Conservation (phyloP, 345 rosid genomes). For the Camelina sativa region DNA sequence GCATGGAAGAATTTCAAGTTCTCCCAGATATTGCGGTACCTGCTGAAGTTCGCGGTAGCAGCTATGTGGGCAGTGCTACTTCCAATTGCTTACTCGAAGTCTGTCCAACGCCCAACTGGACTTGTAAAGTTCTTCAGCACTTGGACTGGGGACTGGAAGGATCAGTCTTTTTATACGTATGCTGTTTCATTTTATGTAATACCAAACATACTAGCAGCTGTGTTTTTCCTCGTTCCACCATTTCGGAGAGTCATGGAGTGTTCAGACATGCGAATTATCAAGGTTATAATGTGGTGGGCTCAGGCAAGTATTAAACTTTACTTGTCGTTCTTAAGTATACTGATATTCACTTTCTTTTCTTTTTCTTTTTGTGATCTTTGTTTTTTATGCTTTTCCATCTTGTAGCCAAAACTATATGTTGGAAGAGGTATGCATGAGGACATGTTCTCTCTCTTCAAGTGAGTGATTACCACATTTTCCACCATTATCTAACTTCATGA, state of each 20-base stretch:
- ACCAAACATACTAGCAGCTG: slow-evolving; percentile 75
- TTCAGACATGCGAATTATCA: slow-evolving; percentile 70
- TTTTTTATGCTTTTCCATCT: slow-evolving; percentile 29
- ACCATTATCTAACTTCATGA: slow-evolving; percentile 6
- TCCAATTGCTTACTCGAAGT: slow-evolving; percentile 76
- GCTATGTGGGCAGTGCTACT: slow-evolving; percentile 85
- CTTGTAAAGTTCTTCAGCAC: slow-evolving; percentile 66
- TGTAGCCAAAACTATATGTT: slow-evolving; percentile 90
- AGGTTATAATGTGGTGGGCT: slow-evolving; percentile 96
- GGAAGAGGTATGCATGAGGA: slow-evolving; percentile 99
- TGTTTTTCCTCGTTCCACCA: slow-evolving; percentile 77
- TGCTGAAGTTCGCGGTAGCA: slow-evolving; percentile 77
- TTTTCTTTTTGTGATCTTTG: slow-evolving; percentile 15
- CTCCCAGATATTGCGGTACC: slow-evolving; percentile 75
- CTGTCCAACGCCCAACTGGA: slow-evolving; percentile 78
- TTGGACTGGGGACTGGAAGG: slow-evolving; percentile 73
- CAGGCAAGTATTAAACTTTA: slow-evolving; percentile 62
- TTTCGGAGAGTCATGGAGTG: slow-evolving; percentile 79
- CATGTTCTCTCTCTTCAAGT: slow-evolving; percentile 79
- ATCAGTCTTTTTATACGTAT: slow-evolving; percentile 67
- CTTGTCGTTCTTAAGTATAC: slow-evolving; percentile 9
- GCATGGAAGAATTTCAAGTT: slow-evolving; percentile 88
- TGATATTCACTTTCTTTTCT: not conserved
- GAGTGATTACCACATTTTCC: slow-evolving; percentile 41
- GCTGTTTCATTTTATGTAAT: slow-evolving; percentile 71